Evolutionary conservation across 805 yeast species (phyloP).

Genomic region (Yarrowia keelungensis): DNA sequence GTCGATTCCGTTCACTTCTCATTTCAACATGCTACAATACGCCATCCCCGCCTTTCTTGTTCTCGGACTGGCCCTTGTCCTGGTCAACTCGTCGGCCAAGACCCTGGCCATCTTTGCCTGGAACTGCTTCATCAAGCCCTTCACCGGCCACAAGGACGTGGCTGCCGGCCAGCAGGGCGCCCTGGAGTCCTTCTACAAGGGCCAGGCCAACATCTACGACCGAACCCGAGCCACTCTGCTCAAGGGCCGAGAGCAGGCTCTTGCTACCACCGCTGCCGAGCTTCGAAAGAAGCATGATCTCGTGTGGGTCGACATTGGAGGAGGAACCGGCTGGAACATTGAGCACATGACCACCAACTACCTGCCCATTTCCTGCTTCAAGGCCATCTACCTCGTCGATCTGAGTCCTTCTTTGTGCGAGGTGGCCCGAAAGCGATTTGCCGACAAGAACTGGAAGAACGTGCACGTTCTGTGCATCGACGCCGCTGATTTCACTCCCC

Average conservation of each 20-base stretch:
- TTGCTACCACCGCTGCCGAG: slow-evolving; percentile 65
- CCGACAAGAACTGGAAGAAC: slow-evolving; percentile 58
- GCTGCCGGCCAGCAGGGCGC: slow-evolving; percentile 60
- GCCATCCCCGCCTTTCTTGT: slow-evolving; percentile 40
- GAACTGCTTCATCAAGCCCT: slow-evolving; percentile 68
- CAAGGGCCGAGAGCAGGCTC: slow-evolving; percentile 73
- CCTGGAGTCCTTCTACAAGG: slow-evolving; percentile 73
- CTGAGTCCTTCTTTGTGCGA: slow-evolving; percentile 78
- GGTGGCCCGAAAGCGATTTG: slow-evolving; percentile 68
- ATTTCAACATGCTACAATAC: slow-evolving; percentile 35
- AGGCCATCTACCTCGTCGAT: slow-evolving; percentile 74
- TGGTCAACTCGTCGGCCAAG: slow-evolving; percentile 41
- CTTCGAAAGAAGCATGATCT: slow-evolving; percentile 51
- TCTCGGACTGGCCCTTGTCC: slow-evolving; percentile 38
- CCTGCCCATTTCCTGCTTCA: slow-evolving; percentile 59
- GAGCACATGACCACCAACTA: slow-evolving; percentile 69
- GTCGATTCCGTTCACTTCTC: not conserved
- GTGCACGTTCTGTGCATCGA: slow-evolving; percentile 76
- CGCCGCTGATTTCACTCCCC: slow-evolving; percentile 72
- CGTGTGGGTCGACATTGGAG: slow-evolving; percentile 63
- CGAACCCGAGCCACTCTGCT: slow-evolving; percentile 68
- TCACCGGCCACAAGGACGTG: slow-evolving; percentile 48
- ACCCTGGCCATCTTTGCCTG: slow-evolving; percentile 51
- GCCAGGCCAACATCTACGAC: slow-evolving; percentile 81
- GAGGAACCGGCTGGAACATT: slow-evolving; percentile 85